phyloP scores from a whole-genome alignment of 1,284 basidiomycete genomes.

The Rhodotorula sp. region DNA sequence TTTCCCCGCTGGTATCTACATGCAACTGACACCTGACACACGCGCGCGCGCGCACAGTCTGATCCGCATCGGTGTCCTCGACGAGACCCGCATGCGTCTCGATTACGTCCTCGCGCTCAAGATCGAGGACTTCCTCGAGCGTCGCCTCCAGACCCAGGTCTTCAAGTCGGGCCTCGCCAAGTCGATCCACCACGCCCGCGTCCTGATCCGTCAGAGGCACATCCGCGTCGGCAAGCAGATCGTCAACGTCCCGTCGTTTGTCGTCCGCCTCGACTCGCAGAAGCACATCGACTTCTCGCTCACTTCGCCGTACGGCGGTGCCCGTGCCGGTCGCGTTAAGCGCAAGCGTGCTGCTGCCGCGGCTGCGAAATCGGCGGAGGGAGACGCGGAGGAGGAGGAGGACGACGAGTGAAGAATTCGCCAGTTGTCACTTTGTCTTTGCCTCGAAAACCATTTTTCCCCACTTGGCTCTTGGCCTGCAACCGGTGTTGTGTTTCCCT shows the following conservation, averaged over 20 bases:
- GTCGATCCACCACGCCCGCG: conserved; percentile 97
- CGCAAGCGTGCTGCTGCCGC: conserved; percentile 95
- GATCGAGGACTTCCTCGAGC: conserved; percentile 99
- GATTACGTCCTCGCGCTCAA: conserved; percentile 99
- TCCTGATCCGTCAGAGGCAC: conserved; percentile 94
- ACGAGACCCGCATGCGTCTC: conserved; percentile 97
- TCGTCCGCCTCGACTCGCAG: conserved; percentile 66
- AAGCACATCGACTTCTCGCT: conserved; percentile 97
- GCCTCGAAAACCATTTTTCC: neutral
- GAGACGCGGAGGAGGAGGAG: conserved; percentile 73
- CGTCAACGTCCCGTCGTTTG: conserved; percentile 98
- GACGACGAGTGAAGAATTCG: conserved; percentile 14
- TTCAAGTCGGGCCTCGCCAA: conserved; percentile 99
- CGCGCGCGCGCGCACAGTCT: conserved; percentile 47
- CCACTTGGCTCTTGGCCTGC: neutral
- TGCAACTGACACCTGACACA: no score
- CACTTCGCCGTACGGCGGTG: conserved; percentile 96
- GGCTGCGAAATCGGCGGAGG: conserved; percentile 70
- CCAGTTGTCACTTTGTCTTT: neutral
- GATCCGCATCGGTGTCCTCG: conserved; percentile 98
- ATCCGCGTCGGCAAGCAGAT: conserved; percentile 99
- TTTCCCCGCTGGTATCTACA: no score
- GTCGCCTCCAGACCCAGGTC: conserved; percentile 97
- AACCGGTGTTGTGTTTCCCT: conserved; percentile 2
- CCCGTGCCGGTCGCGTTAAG: conserved; percentile 96